Conservation (phyloP, 345 rosid species). For the Euclidium syriacum region DNA sequence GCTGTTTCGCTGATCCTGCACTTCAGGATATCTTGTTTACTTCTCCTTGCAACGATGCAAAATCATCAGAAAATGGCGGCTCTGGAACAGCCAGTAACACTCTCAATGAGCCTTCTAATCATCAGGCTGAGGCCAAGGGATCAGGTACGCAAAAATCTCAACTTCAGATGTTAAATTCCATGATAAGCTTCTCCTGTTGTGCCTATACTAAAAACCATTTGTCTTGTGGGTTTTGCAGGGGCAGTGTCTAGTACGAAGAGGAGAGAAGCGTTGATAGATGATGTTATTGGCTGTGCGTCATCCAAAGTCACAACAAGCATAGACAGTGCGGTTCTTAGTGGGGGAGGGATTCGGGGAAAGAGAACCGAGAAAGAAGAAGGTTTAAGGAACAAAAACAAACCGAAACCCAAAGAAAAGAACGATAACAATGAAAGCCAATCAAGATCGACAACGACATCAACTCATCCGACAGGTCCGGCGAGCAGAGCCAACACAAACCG, state of each 20-base stretch:
- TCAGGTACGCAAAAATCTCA: slow-evolving; percentile 50
- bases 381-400: slow-evolving; percentile 40
- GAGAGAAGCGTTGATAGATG: slow-evolving; percentile 66
- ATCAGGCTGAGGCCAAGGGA: slow-evolving; percentile 70
- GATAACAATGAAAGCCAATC: slow-evolving; percentile 29
- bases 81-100: slow-evolving; percentile 96
- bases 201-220: neutral
- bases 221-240: slow-evolving; percentile 41
- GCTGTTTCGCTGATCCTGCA: slow-evolving; percentile 74
- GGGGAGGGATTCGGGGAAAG: slow-evolving; percentile 49
- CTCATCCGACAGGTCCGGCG: slow-evolving; percentile 33
- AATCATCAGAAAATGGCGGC: slow-evolving; percentile 83
- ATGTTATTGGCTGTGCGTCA: slow-evolving; percentile 64
- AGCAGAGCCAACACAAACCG: slow-evolving; percentile 25
- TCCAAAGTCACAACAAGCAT: slow-evolving; percentile 57
- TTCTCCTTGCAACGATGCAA: slow-evolving; percentile 62
- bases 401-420: slow-evolving; percentile 57
- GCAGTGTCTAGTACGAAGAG: slow-evolving; percentile 63
- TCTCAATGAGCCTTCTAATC: slow-evolving; percentile 61
- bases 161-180: neutral
- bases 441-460: slow-evolving; percentile 33
- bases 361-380: slow-evolving; percentile 50
- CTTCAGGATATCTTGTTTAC: slow-evolving; percentile 69
- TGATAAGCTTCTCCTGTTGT: neutral
- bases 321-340: slow-evolving; percentile 37